Percentiles rank a stretch among this genome's conserved stretches.
Conservation (phyloP, 345 rosid genomes). For the Melaleuca alternifolia region DNA sequence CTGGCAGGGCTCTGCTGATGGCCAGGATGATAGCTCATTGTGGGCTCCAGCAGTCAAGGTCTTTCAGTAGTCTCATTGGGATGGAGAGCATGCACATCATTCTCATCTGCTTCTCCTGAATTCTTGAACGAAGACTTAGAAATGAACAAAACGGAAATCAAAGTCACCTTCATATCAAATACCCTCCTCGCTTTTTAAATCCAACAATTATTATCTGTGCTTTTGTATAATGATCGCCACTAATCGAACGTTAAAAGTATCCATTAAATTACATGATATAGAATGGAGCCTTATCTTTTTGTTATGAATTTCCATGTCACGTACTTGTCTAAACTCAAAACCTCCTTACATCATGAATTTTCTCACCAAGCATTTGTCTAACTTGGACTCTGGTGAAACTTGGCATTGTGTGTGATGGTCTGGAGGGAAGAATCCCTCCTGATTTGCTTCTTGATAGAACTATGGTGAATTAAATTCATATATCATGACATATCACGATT, state of each 20-base stretch:
- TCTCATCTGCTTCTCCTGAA: too few species aligned
- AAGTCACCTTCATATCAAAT: too few species aligned
- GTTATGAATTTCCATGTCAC: background rate
- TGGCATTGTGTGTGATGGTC: too few species aligned
- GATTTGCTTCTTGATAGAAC: fast-evolving
- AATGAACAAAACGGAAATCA: too few species aligned
- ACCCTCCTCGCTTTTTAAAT: too few species aligned
- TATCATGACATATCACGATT: background rate
- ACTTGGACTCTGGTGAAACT: background rate
- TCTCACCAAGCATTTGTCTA: too few species aligned
- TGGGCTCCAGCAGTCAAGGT: too few species aligned
- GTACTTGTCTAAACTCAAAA: background rate
- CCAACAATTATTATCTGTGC: too few species aligned
- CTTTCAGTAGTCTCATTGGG: background rate
- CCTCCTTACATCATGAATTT: background rate
- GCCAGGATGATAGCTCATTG: background rate
- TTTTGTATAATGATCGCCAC: too few species aligned
- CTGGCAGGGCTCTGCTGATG: background rate
- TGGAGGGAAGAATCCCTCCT: background rate
- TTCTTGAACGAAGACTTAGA: too few species aligned
- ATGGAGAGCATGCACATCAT: background rate
- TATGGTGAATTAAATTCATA: background rate
- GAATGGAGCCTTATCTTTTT: background rate
- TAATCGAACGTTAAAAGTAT: background rate
- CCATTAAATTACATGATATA: background rate